phyloP scores from a whole-genome alignment of 1,284 basidiomycete species.

The Heliocybe sulcata region DNA sequence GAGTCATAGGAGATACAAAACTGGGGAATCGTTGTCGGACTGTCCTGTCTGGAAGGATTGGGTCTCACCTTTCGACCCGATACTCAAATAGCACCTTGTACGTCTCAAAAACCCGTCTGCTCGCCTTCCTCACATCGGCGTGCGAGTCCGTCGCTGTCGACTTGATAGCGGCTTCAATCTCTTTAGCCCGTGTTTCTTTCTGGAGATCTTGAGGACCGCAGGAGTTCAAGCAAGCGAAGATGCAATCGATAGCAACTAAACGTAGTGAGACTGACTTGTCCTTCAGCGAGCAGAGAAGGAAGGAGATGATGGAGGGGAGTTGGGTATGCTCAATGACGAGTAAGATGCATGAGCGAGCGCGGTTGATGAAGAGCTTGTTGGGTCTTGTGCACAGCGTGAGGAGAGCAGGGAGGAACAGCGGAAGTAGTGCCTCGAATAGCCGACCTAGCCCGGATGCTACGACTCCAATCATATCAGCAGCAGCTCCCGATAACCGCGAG shows the following conservation, averaged over 20 bases:
- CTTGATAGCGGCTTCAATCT: slow-evolving; percentile 68
- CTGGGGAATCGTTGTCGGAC: slow-evolving; percentile 29
- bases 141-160: slow-evolving; percentile 67
- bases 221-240: slow-evolving; percentile 60
- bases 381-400: slow-evolving; percentile 66
- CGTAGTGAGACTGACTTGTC: slow-evolving; percentile 69
- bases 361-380: slow-evolving; percentile 72
- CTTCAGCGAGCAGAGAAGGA: slow-evolving; percentile 50
- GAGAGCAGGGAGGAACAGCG: slow-evolving; percentile 62
- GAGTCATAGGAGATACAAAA: slow-evolving; percentile 68
- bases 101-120: slow-evolving; percentile 67
- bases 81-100: slow-evolving; percentile 65
- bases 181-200: slow-evolving; percentile 52
- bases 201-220: slow-evolving; percentile 72
- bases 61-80: slow-evolving; percentile 57
- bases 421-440: slow-evolving; percentile 64
- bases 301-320: slow-evolving; percentile 58
- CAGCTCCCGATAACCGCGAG: slow-evolving; percentile 65
- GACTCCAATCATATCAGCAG: slow-evolving; percentile 56
- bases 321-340: slow-evolving; percentile 64
- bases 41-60: slow-evolving; percentile 1
- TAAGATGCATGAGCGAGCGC: slow-evolving; percentile 55
- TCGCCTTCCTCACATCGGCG: slow-evolving; percentile 64
- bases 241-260: slow-evolving; percentile 54
- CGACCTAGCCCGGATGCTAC: slow-evolving; percentile 51